Evolutionary conservation across 2,329 filamentous ascomycete genomes (phyloP).

Genomic region (Dothiorella sarmentorum): DNA sequence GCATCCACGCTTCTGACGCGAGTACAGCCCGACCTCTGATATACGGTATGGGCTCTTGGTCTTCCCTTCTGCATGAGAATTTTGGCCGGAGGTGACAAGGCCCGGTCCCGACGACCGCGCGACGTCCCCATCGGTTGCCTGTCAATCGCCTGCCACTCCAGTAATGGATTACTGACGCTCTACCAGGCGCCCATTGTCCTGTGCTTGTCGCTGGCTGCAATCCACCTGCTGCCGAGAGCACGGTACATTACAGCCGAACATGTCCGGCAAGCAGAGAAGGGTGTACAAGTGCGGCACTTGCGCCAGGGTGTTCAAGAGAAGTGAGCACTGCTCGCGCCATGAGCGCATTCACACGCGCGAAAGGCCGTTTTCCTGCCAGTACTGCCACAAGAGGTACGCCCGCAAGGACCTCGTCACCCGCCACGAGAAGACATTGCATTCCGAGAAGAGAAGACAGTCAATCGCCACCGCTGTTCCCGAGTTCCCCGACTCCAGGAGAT

Average conservation of each 20-base stretch:
- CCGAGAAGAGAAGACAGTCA: constrained; percentile 17
- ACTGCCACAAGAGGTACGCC: constrained; percentile 33
- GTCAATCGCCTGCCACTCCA: neutral
- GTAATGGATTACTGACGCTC: neutral
- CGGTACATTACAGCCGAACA: neutral
- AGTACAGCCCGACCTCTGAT: neutral
- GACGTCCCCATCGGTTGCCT: neutral
- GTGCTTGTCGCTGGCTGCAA: neutral
- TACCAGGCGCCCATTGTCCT: neutral
- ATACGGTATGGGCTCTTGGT: constrained; percentile 8
- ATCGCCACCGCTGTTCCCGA: constrained; percentile 5
- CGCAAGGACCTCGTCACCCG: constrained; percentile 38
- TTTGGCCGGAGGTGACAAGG: neutral
- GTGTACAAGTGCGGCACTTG: constrained; percentile 29
- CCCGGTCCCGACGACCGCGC: constrained; percentile 9
- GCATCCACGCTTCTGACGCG: neutral
- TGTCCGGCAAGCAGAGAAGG: constrained; percentile 12
- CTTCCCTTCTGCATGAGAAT: neutral
- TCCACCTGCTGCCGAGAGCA: neutral
- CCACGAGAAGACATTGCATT: constrained; percentile 34
- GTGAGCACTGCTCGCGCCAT: constrained; percentile 35
- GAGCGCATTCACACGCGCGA: constrained; percentile 35
- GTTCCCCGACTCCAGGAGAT: neutral
- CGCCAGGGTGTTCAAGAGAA: constrained; percentile 32
- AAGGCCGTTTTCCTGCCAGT: constrained; percentile 33